A percentile compares a stretch with the other conserved stretches of the same genome.
Conservation (phyloP, 148 eudicot genomes). For the Silene latifolia region DNA sequence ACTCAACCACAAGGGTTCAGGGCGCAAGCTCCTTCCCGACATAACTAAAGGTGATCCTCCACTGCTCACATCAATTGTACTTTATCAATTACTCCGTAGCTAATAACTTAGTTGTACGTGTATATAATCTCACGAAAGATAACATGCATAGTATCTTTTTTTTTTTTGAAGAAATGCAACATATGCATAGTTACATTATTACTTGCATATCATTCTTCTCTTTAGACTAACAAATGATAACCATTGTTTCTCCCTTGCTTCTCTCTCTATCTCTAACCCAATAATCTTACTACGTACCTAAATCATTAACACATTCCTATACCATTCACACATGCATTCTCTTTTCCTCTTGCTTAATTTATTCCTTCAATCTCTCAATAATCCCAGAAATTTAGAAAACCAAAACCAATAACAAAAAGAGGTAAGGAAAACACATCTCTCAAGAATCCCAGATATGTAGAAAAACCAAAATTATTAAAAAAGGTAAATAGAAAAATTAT, state of each 20-base stretch:
- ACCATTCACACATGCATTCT: not conserved
- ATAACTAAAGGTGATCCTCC: too few species aligned
- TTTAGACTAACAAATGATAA: not conserved
- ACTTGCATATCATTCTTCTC: not conserved
- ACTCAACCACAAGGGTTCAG: too few species aligned
- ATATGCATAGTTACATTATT: too few species aligned
- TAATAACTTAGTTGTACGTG: too few species aligned
- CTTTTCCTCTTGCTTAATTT: not conserved
- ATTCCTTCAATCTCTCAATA: conserved; percentile 4
- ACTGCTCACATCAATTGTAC: too few species aligned
- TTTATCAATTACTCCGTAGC: too few species aligned
- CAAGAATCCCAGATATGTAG: too few species aligned
- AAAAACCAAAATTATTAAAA: not conserved
- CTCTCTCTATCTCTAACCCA: conserved; percentile 20
- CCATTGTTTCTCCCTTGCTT: conserved; percentile 13
- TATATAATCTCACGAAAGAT: too few species aligned
- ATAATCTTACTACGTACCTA: not conserved
- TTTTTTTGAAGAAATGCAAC: too few species aligned
- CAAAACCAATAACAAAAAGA: not conserved
- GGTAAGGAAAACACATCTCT: too few species aligned
- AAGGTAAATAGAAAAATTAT: not conserved
- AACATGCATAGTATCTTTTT: too few species aligned
- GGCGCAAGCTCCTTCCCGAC: too few species aligned
- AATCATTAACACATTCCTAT: not conserved
- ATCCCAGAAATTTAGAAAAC: not conserved